Evolutionary conservation across 2,329 filamentous ascomycete genomes (phyloP), one percentile per base, ranked within the genome.

Genomic region (Cytospora mali): DNA sequence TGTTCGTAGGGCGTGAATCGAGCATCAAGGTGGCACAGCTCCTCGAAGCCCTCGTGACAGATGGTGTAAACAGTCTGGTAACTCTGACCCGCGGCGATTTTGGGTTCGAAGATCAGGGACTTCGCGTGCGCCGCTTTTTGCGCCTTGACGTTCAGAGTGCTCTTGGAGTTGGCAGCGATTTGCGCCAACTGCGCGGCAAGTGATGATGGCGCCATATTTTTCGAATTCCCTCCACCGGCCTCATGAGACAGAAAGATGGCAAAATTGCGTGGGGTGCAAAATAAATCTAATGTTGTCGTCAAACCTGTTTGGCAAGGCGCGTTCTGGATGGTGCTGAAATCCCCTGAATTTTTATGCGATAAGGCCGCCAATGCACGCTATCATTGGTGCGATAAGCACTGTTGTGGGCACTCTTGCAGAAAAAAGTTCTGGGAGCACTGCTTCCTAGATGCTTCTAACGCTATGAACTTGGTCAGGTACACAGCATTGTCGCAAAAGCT

Each of bases 101-200:
- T 87, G 64, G 91, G 85, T 70, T 97, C 93, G 80, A 96, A 99
- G 64, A 99, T 91, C 66, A 99, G 80, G 58, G 95, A 99, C 76
- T 97, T 94, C 68, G 92, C 92, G 78, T 99, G 95, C 66, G 92
- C 88, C 65, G 90, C 87, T 77, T 93, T 94, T 79, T 97, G 93
- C 71, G 93, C 92, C 78, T 96, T 97, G 70, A 97, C 84, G 74
- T 98, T 92, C 71, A 98, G 86, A 69, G 94, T 90, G 74, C 93
- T 89, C 70, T 93, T 96, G 71, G 92, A 96, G 72, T 91, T 91
- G 68, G 90, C 88, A 70, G 93, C 92, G 74, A 99, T 93, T 74
- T 92, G 88, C 81, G 93, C 92, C 80, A 99, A 82, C 84, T 99
- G 96, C 80, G 92, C 88, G 78, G 94, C 91, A 70, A 99, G 89